Conservation (phyloP, 768 basidiomycete species). For the Mycena haematopus region DNA sequence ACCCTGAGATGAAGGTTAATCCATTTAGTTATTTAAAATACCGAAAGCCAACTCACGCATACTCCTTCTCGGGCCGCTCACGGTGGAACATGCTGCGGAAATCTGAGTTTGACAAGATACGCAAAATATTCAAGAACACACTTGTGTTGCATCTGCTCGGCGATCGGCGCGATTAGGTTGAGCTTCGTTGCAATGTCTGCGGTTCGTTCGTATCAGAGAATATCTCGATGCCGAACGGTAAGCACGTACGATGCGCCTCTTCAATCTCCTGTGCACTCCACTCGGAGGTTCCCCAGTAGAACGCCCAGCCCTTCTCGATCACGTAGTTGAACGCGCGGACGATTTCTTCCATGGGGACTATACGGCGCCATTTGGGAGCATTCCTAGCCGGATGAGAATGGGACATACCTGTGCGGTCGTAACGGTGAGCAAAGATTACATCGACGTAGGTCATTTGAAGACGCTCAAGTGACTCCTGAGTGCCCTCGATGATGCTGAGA, state of each 20-base stretch:
- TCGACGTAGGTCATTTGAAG: constrained; percentile 80
- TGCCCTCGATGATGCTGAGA: constrained; percentile 74
- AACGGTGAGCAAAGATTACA: constrained; percentile 73
- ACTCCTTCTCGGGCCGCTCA: constrained; percentile 82
- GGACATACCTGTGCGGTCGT: constrained; percentile 56
- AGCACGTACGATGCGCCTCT: constrained; percentile 64
- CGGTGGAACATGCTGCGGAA: constrained; percentile 74
- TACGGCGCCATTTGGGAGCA: neutral
- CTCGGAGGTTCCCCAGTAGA: constrained; percentile 80
- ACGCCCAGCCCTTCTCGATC: constrained; percentile 75
- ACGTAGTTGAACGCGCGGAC: constrained; percentile 84
- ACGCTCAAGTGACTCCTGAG: constrained; percentile 67
- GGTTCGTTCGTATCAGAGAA: constrained; percentile 47
- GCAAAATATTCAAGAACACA: constrained; percentile 34
- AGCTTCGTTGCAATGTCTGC: constrained; percentile 74
- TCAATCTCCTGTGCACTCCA: constrained; percentile 77
- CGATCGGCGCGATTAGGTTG: constrained; percentile 70
- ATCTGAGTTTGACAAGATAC: neutral
- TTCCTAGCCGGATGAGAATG: neutral
- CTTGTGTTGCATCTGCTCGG: constrained; percentile 81
- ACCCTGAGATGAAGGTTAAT: constrained; percentile 47
- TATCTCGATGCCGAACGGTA: constrained; percentile 70
- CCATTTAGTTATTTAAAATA: no score
- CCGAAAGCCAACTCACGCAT: constrained; percentile 48
- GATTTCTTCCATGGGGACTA: constrained; percentile 75